Conservation (phyloP, 345 rosid genomes). For the Litchi chinensis region DNA sequence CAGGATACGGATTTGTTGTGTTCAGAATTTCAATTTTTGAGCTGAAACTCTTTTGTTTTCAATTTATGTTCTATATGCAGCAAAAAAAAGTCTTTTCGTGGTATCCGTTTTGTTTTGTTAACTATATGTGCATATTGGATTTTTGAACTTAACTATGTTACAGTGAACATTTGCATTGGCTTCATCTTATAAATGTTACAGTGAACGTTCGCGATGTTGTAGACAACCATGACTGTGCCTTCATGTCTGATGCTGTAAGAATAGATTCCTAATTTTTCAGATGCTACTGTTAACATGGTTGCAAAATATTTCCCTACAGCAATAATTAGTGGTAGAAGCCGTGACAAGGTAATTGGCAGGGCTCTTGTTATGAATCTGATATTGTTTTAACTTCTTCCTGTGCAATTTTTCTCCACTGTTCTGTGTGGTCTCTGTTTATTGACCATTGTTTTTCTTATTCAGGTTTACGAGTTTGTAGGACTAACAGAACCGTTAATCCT, state of each 20-base stretch:
- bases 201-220: too few species aligned
- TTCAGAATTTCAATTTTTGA: neutral
- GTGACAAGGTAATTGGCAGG: conserved; percentile 65
- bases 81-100: neutral
- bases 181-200: too few species aligned
- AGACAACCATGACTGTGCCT: conserved; percentile 81
- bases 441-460: conserved; percentile 20
- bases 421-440: conserved; percentile 3
- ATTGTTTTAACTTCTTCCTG: neutral
- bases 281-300: conserved; percentile 76
- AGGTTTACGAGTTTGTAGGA: conserved; percentile 84
- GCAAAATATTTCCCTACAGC: conserved; percentile 93
- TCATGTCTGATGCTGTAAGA: conserved; percentile 77
- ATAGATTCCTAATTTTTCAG: conserved; percentile 39
- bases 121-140: neutral
- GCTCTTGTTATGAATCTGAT: neutral
- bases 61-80: neutral
- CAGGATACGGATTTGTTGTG: neutral
- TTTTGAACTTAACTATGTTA: neutral
- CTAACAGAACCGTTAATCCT: conserved; percentile 78
- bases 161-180: too few species aligned
- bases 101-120: neutral
- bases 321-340: conserved; percentile 96
- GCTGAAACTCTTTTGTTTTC: neutral
- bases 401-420: conserved; percentile 1